Conservation (phyloP, 2,329 filamentous ascomycete genomes). For the Zalaria obscura region DNA sequence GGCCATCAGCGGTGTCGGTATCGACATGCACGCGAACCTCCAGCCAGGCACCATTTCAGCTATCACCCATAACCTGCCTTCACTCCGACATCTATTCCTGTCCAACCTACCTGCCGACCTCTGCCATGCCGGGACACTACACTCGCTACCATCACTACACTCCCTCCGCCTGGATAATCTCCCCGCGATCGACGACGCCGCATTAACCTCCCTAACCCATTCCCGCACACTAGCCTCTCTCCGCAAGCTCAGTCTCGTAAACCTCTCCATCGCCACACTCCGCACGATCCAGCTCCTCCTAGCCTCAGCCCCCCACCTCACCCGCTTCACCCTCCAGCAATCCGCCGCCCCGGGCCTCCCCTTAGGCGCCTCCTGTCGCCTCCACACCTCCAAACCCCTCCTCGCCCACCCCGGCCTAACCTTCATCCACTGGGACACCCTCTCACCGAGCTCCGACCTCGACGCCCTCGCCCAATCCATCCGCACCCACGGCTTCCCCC, state of each 20-base stretch:
- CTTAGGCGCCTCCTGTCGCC: not conserved
- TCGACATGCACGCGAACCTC: conserved; percentile 15
- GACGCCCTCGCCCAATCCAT: conserved; percentile 52
- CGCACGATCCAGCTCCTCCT: conserved; percentile 39
- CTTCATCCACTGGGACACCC: conserved; percentile 48
- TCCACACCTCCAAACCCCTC: conserved; percentile 21
- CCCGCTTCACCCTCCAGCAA: conserved; percentile 39
- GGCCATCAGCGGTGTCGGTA: conserved; percentile 25
- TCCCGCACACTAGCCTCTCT: conserved; percentile 31
- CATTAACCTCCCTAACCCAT: conserved; percentile 26
- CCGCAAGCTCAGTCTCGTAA: conserved; percentile 34
- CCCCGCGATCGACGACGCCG: conserved; percentile 30
- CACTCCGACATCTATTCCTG: conserved; percentile 38
- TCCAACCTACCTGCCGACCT: conserved; percentile 39
- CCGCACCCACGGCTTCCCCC: conserved; percentile 45
- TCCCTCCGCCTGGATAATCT: conserved; percentile 42
- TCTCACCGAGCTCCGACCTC: conserved; percentile 40
- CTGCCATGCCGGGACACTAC: conserved; percentile 40
- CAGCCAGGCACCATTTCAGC: conserved; percentile 42
- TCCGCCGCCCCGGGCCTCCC: conserved; percentile 29
- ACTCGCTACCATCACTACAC: conserved; percentile 36
- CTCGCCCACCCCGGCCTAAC: conserved; percentile 35
- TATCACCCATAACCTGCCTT: conserved; percentile 37
- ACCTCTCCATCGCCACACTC: conserved; percentile 38
- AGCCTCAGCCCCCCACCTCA: conserved; percentile 29